Evolutionary conservation across 73 alveolate genomes (phyloP), one percentile per base, ranked within the genome.

Genomic region (Symbiodinium pilosum): DNA sequence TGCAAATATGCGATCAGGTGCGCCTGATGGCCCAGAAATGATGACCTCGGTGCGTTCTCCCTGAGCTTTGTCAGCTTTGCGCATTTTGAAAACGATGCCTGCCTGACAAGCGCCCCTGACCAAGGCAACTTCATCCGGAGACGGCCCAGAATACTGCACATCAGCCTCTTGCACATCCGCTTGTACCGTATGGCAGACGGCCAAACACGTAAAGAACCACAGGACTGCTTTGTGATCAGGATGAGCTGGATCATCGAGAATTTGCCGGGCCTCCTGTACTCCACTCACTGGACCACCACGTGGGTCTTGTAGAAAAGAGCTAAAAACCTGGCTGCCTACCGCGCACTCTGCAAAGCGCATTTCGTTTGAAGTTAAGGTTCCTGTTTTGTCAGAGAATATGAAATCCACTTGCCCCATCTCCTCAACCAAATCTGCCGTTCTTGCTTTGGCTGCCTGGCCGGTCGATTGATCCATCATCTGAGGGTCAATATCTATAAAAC

Each of bases 371-470:
- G 99, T 99, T 81, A 99, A 98, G 26, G 99, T 99, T 26, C 99
- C 99, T 12, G 99, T 99, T 98, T 99, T 99, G 99, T 99, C 99
- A 39, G 99, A 99, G 93, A 99, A 99, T 1, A 99, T 99, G 99
- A 99, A 99, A 84, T 99, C 99, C 6, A 99, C 99, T 93, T 87
- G 95, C n/a, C 95, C 99, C 42, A 99, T 93, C 99, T 99, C 99
- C 92, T 99, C 99, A 64, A 99, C 99, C 83, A 99, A 93, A 47
- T 99, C 99, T 12, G 99, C 99, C 77, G 99, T 99, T 99, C 99
- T 99, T 84, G 99, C 99, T 44, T 99, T 99, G 18, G 99, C 99
- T 39, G 99, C 99, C 84, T 99, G 96, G 28, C 99, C 99, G 42
- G 99, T 99, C 44, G 26, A 6, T 38, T 38, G 26, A 51, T 87